phyloP scores from a whole-genome alignment of 192 early-diverging fungal species.

The Podila verticillata region DNA sequence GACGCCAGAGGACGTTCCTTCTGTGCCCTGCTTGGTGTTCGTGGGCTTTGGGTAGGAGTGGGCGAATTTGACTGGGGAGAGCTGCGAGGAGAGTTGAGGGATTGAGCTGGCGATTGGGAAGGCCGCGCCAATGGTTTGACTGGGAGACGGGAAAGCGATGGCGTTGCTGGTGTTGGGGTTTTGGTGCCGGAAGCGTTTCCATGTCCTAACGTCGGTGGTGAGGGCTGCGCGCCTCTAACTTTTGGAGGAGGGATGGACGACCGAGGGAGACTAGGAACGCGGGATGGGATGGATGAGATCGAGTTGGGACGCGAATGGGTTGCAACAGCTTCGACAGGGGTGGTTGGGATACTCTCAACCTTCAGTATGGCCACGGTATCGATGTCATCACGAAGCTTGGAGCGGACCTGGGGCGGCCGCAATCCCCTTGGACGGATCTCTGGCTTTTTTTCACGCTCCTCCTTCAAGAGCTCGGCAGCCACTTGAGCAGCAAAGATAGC shows the following conservation, averaged over 20 bases:
- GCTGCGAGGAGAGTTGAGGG: background rate
- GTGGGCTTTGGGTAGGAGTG: background rate
- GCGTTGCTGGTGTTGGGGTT: background rate
- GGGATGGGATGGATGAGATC: background rate
- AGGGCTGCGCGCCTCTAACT: background rate
- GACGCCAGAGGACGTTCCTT: too few species aligned
- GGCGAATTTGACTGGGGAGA: constrained; percentile 5
- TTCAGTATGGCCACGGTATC: constrained; percentile 11
- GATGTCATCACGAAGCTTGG: background rate
- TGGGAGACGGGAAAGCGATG: background rate
- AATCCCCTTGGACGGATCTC: constrained; percentile 12
- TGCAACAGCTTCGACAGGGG: background rate
- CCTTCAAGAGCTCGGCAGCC: constrained; percentile 31
- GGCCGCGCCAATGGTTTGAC: constrained; percentile 1
- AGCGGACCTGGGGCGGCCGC: background rate
- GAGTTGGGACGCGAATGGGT: background rate
- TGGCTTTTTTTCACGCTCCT: constrained; percentile 17
- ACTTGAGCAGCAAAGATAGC: constrained; percentile 34
- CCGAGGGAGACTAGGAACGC: background rate
- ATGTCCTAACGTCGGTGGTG: background rate
- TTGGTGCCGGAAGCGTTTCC: background rate
- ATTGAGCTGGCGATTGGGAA: background rate
- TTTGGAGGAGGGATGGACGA: constrained; percentile 8
- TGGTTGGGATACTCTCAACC: constrained; percentile 10
- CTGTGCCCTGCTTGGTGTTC: background rate